Percentiles rank a stretch among this genome's conserved stretches.
Conservation (phyloP, 1,139 yeast species). For the Blastobotrys ciferrii region DNA sequence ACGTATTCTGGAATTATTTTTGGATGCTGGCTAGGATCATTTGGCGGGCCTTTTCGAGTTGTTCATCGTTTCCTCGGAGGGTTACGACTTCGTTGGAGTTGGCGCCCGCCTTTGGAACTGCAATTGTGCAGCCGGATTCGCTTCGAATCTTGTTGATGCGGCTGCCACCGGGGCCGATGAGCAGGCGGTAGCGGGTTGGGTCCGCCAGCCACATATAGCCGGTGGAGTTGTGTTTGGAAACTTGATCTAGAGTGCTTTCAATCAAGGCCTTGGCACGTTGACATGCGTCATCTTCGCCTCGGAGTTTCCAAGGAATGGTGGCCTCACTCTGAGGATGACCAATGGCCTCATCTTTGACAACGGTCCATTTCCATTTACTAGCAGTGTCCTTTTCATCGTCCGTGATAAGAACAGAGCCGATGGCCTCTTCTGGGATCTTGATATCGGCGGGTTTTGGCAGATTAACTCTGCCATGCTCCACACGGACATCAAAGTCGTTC, state of each 20-base stretch:
- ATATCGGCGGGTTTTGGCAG: slow-evolving; percentile 28
- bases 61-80: slow-evolving; percentile 40
- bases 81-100: slow-evolving; percentile 38
- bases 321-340: slow-evolving; percentile 41
- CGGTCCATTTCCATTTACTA: slow-evolving; percentile 31
- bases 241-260: slow-evolving; percentile 37
- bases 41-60: slow-evolving; percentile 48
- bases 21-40: slow-evolving; percentile 31
- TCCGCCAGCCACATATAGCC: slow-evolving; percentile 53
- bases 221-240: slow-evolving; percentile 39
- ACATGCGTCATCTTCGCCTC: slow-evolving; percentile 40
- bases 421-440: slow-evolving; percentile 39
- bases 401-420: slow-evolving; percentile 37
- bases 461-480: slow-evolving; percentile 53
- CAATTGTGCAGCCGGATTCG: slow-evolving; percentile 56
- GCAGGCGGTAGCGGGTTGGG: slow-evolving; percentile 50
- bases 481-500: slow-evolving; percentile 55
- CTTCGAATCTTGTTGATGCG: slow-evolving; percentile 63
- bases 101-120: slow-evolving; percentile 61
- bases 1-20: not conserved
- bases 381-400: slow-evolving; percentile 25
- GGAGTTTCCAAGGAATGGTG: slow-evolving; percentile 39
- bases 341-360: slow-evolving; percentile 27
- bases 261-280: slow-evolving; percentile 34
- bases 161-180: slow-evolving; percentile 78